phyloP scores from a whole-genome alignment of 202 grass and related monocot species.

The Panicum virgatum region DNA sequence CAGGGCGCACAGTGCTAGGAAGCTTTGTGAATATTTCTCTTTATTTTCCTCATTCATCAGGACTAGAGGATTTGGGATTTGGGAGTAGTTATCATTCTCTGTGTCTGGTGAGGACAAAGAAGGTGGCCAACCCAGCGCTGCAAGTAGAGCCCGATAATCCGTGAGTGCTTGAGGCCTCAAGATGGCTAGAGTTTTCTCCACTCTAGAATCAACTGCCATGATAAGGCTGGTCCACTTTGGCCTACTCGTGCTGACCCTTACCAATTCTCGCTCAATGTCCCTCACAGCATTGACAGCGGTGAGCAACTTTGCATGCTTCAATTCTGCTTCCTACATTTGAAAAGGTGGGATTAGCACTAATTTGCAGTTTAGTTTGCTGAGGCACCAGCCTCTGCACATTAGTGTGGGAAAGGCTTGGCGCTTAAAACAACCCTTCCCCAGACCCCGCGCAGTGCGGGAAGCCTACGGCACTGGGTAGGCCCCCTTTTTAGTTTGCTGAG shows the following conservation, averaged over 20 bases:
- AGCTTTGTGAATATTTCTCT: conserved; percentile 75
- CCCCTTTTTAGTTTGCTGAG: too few relatives aligned
- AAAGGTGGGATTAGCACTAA: neutral
- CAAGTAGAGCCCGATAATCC: conserved; percentile 82
- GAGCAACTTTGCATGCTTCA: conserved; percentile 72
- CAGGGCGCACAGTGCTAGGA: conserved; percentile 75
- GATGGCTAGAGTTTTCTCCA: conserved; percentile 76
- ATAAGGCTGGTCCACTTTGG: conserved; percentile 76
- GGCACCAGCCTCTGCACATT: too few relatives aligned
- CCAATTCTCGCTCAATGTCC: conserved; percentile 68
- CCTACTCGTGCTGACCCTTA: conserved; percentile 45
- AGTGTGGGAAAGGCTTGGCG: too few relatives aligned
- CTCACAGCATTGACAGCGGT: conserved; percentile 63
- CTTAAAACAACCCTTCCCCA: too few relatives aligned
- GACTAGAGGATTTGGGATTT: conserved; percentile 74
- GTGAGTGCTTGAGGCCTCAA: conserved; percentile 80
- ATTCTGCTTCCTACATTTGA: conserved; percentile 49
- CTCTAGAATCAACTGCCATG: conserved; percentile 86
- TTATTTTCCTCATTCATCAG: conserved; percentile 77
- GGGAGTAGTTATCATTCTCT: conserved; percentile 49
- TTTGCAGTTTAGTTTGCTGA: neutral
- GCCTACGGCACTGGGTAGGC: too few relatives aligned
- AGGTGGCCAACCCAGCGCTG: conserved; percentile 82
- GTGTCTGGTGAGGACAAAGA: conserved; percentile 58
- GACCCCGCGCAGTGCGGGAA: too few relatives aligned